phyloP scores from a whole-genome alignment of 257 asterid species.

The Solanum medicagineum region DNA sequence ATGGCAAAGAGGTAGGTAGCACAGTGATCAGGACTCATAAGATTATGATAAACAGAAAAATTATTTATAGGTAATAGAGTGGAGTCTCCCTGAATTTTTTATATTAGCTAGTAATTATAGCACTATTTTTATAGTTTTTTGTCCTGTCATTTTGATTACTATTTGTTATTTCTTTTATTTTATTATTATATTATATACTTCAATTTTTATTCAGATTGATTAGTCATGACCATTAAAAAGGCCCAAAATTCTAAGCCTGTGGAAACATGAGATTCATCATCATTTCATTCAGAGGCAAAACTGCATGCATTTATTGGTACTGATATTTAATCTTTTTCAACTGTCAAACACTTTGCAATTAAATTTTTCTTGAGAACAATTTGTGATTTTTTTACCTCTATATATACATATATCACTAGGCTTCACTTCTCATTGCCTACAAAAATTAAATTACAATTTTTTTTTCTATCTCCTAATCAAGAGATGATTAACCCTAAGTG shows the following conservation, averaged over 20 bases:
- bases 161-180: too few relatives aligned
- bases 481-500: background rate
- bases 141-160: too few relatives aligned
- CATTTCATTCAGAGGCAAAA: background rate
- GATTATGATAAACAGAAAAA: too few relatives aligned
- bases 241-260: background rate
- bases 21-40: too few relatives aligned
- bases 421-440: background rate
- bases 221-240: background rate
- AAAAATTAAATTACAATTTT: background rate
- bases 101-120: too few relatives aligned
- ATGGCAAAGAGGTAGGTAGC: too few relatives aligned
- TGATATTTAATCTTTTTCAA: background rate
- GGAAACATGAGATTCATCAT: background rate
- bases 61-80: too few relatives aligned
- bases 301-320: background rate
- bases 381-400: background rate
- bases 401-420: background rate
- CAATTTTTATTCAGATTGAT: too few relatives aligned
- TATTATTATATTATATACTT: too few relatives aligned
- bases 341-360: background rate
- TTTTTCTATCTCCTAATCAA: background rate
- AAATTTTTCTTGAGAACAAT: background rate
- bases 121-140: too few relatives aligned
- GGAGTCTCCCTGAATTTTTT: too few relatives aligned